Conservation (phyloP, 2,329 filamentous ascomycete genomes). For the Hymenoscyphus fructigenus region DNA sequence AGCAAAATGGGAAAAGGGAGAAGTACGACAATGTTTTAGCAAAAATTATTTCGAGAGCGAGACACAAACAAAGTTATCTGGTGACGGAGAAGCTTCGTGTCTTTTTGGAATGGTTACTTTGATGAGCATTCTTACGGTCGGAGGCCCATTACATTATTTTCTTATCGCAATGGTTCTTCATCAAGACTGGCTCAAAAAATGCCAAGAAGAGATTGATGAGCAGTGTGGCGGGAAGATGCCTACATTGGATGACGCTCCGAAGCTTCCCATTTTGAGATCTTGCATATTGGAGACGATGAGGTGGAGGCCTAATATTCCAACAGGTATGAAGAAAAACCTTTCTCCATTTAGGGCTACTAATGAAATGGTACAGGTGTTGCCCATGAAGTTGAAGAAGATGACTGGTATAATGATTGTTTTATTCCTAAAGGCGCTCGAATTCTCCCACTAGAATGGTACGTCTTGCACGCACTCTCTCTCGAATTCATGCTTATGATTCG, state of each 20-base stretch:
- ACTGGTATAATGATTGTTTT: conserved; percentile 9
- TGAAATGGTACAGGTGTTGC: neutral
- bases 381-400: conserved; percentile 11
- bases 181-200: conserved; percentile 15
- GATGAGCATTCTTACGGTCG: conserved; percentile 10
- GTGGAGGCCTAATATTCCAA: conserved; percentile 51
- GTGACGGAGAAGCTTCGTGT: conserved; percentile 8
- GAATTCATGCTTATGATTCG: neutral
- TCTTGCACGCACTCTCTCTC: neutral
- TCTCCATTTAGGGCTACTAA: too few relatives aligned
- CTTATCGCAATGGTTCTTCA: conserved; percentile 14
- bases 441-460: conserved; percentile 11
- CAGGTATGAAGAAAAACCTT: too few relatives aligned
- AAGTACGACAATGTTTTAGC: conserved; percentile 42
- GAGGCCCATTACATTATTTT: conserved; percentile 7
- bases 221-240: conserved; percentile 17
- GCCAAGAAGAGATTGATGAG: conserved; percentile 18
- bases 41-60: conserved; percentile 42
- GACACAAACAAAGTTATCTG: conserved; percentile 27
- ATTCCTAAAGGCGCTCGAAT: conserved; percentile 10
- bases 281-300: conserved; percentile 32
- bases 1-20: conserved; percentile 38
- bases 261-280: conserved; percentile 35
- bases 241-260: conserved; percentile 32
- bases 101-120: conserved; percentile 11